Evolutionary conservation across 768 basidiomycete genomes (phyloP), one percentile per base, ranked within the genome.

Genomic region (Collybiopsis luxurians): DNA sequence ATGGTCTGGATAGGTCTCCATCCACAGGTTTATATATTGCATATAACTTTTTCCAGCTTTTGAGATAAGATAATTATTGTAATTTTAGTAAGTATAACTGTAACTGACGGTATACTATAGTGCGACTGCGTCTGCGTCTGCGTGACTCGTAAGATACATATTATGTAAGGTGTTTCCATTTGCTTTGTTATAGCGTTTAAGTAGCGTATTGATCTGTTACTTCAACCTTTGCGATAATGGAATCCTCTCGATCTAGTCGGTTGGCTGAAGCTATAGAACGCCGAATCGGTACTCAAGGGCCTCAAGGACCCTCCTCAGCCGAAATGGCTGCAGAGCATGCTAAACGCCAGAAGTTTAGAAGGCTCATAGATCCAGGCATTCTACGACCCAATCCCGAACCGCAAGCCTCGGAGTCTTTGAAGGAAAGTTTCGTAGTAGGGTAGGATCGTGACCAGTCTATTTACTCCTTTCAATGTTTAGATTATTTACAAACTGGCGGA

Each of bases 291-390:
- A 65, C 72, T 56, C 58, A 68, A 19, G 64, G 73, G 15, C 55
- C 65, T 6, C 71, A 73, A 56, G 45, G 31, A 5, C 66, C 68
- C 34, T 68, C 77, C 38, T 69, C 74, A 12, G 70, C 75, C 1
- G 74, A 78, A 59, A 50, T 70, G 54, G 69, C 71, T 30, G 74
- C 76, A 59, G 81, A 90, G 59, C 83, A 87, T 61, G 87, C 87
- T 53, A 80, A 78, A 53, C 82, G 86, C 40, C 89, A 87, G 65
- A 75, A 75, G 55, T 92, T 92, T 68, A 80, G 91, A 43, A 77
- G 91, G 38, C 74, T 92, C 58, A 79, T 92, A 58, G 88, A 92
- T 63, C 89, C 89, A 44, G 90, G 89, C 13, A 92, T 93, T 62
- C 64, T 81, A 50, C 80, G 91, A 2, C 87, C 83, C 4, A 92